phyloP scores from a whole-genome alignment of 176 grass and related monocot species.

The sorghum (Sorghum bicolor) region Sorghum_bicolor_NCBIv3 NC_012870.2:72022501-72023000 shows the following conservation, averaged over 20 bases:
- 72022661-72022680: not conserved
- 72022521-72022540: too few species aligned
- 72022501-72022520: not conserved
- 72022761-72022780: not conserved
- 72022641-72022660: not conserved
- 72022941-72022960: too few species aligned
- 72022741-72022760: not conserved
- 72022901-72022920: too few species aligned
- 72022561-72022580: constrained; percentile 26
- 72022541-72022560: constrained; percentile 19
- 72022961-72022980: too few species aligned
- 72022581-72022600: constrained; percentile 5
- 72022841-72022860: too few species aligned
- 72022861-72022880: too few species aligned
- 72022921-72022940: too few species aligned
- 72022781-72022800: not conserved
- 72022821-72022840: too few species aligned
- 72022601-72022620: constrained; percentile 18
- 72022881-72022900: too few species aligned
- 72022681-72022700: not conserved
- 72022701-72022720: not conserved
- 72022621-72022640: not conserved
- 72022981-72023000: too few species aligned
- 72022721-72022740: not conserved
- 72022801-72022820: too few species aligned